Base-by-base conservation (phyloP, 1,284 basidiomycete species). In the Agroathelia rolfsii region DNA sequence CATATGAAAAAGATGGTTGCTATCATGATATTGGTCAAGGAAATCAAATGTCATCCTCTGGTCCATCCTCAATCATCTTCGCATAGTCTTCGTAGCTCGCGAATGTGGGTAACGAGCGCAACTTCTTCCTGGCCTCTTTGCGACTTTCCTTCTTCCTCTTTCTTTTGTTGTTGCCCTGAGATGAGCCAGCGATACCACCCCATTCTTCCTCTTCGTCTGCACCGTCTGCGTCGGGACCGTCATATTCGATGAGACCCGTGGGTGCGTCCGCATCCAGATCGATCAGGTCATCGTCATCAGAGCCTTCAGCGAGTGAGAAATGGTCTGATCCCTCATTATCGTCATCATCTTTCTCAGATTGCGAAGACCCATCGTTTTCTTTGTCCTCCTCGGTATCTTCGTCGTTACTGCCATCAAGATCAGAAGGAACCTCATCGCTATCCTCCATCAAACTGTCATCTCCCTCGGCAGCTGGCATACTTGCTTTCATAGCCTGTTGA, bases 81-180 rank as follows among this genome's bases (percentile, higher is more conserved):
- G 85, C 86, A 50, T 95, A 98, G 46, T 96, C 94, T 41, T 97
- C 94, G 43, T 94, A 94, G 51, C 78, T 86, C 2, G 88, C 94
- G 49, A 98, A 96, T 18, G 80, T 84, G 2, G 92, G 90, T 45
- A 90, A 50, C 24, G 73, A 66, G 44, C 68, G 67, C 53, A 78
- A 56, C 59, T 82, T 86, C 63, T 83, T 86, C 51, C 76, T 73
- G n/a, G n/a, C n/a, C n/a, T n/a, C n/a, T n/a, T n/a, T n/a, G n/a
- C n/a, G n/a, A n/a, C n/a, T n/a, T n/a, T n/a, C n/a, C 59, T 71
- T 76, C 48, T 66, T 70, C 46, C 57, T 61, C 55, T 4, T 55
- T 59, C 35, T 59, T 28, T 58, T 55, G 11, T 42, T 45, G 11
- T 37, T 37, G 1, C 26, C 43, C 5, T 37, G 53, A n/a, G 27